Evolutionary conservation across 1,284 basidiomycete species (phyloP), one percentile per base, ranked within the genome.

Genomic region (Pseudozyma sp.): DNA sequence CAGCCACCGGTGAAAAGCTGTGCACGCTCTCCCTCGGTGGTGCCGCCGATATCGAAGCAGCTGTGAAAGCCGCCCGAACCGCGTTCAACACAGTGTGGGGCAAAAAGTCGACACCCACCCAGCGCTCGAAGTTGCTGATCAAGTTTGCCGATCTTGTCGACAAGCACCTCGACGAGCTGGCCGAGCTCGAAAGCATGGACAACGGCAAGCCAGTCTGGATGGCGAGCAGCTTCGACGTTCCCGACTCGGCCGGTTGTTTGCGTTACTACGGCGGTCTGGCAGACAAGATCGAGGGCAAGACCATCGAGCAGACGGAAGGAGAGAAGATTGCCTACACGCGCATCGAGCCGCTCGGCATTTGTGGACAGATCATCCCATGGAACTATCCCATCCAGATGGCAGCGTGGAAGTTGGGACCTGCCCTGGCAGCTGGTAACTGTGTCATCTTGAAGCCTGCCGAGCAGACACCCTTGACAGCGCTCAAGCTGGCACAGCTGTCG

Each of bases 261-360:
- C 75, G 82, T 72, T 96, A 96, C 81, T 89, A 89, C 84, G 89
- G 92, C 19, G 82, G 84, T 48, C 78, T 84, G 76, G 83, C 79
- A 4, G 94, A 96, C 88, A 96, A 96, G 88, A 88, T 93, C 75
- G 87, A 88, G 48, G 94, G 94, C 29, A 89, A 93, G 84, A 89
- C 65, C 9, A 64, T 89, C 55, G 90, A 94, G 81, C 93, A 94
- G 85, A 89, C 92, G 30, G 90, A 92, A 80, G 91, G 91, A 81
- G 87, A 87, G 56, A 94, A 94, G 85, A 64, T 81, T 45, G 65
- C 75, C 56, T 77, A 76, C 90, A 92, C 85, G 86, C 88, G 90
- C 33, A 93, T 95, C 84, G 95, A 97, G 85, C 94, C 95, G 8
- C 90, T 97, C 74, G 96, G 95, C 75, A 94, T 97, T 64, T 94